A percentile compares a stretch with the other conserved stretches of the same genome.
phyloP scores from a whole-genome alignment of 768 basidiomycete genomes.

The Xerocomellus intermedius region DNA sequence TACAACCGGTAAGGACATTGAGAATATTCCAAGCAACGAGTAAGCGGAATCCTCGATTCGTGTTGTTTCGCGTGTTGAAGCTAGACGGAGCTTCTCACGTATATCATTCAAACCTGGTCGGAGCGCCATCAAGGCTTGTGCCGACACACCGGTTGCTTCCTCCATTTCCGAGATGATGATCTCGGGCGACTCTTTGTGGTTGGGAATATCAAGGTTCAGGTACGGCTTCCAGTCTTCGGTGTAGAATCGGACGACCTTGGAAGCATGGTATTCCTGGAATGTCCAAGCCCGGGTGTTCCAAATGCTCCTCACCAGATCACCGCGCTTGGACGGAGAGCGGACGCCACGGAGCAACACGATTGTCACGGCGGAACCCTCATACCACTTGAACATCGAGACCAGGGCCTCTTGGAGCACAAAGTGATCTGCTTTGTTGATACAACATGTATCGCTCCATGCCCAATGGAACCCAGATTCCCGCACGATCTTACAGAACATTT shows the following conservation, averaged over 20 bases:
- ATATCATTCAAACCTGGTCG: neutral
- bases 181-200: neutral
- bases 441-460: neutral
- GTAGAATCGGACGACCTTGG: neutral
- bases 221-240: neutral
- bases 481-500: neutral
- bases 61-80: slow-evolving; percentile 6
- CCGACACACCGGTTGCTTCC: neutral
- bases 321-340: neutral
- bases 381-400: neutral
- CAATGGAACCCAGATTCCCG: neutral
- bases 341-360: neutral
- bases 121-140: neutral
- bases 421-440: neutral
- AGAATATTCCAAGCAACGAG: neutral
- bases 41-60: neutral
- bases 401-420: neutral
- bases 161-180: neutral
- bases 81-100: neutral
- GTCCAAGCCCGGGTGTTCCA: neutral
- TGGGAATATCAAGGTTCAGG: neutral
- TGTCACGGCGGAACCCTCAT: neutral
- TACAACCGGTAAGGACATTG: neutral
- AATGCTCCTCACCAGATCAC: neutral
- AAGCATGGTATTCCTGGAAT: neutral